Conservation (phyloP, 805 yeast genomes). For the Candida palmyrensis region DNA sequence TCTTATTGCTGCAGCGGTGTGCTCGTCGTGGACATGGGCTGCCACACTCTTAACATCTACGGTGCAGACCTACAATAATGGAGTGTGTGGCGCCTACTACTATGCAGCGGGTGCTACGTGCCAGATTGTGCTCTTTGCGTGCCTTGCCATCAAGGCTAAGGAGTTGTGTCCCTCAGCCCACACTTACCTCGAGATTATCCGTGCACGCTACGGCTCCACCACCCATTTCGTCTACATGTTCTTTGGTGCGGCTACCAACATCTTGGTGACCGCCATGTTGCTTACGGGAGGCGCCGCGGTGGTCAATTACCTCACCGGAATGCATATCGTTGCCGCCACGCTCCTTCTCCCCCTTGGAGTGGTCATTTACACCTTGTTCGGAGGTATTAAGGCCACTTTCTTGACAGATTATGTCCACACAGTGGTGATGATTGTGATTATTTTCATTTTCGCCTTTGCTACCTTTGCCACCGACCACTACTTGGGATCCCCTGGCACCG, state of each 20-base stretch:
- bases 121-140: conserved; percentile 81
- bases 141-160: conserved; percentile 83
- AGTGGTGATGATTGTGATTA: conserved; percentile 63
- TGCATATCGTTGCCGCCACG: conserved; percentile 73
- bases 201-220: conserved; percentile 70
- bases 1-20: conserved; percentile 84
- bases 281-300: conserved; percentile 89
- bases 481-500: conserved; percentile 78
- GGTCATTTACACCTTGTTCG: conserved; percentile 37
- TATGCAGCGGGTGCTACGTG: conserved; percentile 92
- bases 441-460: conserved; percentile 75
- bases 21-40: conserved; percentile 81
- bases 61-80: conserved; percentile 70
- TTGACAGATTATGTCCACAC: conserved; percentile 42
- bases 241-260: conserved; percentile 83
- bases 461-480: conserved; percentile 64
- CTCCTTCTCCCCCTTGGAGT: conserved; percentile 81
- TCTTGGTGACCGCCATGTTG: conserved; percentile 88
- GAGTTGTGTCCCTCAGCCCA: conserved; percentile 89
- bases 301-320: conserved; percentile 73
- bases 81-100: conserved; percentile 75
- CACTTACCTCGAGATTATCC: conserved; percentile 82
- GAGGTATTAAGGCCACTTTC: conserved; percentile 43
- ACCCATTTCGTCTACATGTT: conserved; percentile 69
- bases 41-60: conserved; percentile 43